Evolutionary conservation across 805 yeast genomes (phyloP).

Genomic region (Candida broadrunensis): DNA sequence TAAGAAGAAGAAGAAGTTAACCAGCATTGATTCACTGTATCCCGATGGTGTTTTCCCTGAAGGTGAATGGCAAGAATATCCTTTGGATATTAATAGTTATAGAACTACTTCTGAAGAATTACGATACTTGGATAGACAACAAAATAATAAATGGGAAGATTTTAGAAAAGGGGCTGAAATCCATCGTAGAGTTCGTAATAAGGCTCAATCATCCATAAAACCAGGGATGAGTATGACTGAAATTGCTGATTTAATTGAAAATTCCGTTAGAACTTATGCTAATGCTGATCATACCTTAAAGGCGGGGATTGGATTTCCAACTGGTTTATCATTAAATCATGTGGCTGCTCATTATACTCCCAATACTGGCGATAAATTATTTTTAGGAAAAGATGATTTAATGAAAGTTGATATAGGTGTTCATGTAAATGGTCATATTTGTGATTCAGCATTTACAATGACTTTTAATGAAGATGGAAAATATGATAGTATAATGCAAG

Average conservation of each 20-base stretch:
- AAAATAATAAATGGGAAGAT: conserved; percentile 69
- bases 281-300: conserved; percentile 59
- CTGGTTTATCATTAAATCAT: conserved; percentile 91
- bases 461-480: conserved; percentile 66
- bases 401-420: conserved; percentile 97
- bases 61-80: conserved; percentile 84
- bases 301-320: conserved; percentile 96
- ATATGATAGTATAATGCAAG: conserved; percentile 75
- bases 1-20: conserved; percentile 51
- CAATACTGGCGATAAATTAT: conserved; percentile 86
- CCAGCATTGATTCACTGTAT: conserved; percentile 63
- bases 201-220: conserved; percentile 67
- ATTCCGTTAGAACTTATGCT: conserved; percentile 72
- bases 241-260: conserved; percentile 85
- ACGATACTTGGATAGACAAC: conserved; percentile 69
- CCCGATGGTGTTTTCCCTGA: conserved; percentile 77
- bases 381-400: conserved; percentile 81
- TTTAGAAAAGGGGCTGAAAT: conserved; percentile 95
- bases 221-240: conserved; percentile 94
- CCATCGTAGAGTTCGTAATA: conserved; percentile 85
- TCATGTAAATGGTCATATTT: conserved; percentile 89
- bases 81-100: conserved; percentile 57
- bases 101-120: conserved; percentile 86
- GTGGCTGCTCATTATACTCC: conserved; percentile 99
- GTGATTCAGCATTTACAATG: conserved; percentile 93